These are phyloP conservation scores for Rhizopogon vinicolor DNA, from an alignment of 768 basidiomycete species.

Conservation along the genomic window DNA sequence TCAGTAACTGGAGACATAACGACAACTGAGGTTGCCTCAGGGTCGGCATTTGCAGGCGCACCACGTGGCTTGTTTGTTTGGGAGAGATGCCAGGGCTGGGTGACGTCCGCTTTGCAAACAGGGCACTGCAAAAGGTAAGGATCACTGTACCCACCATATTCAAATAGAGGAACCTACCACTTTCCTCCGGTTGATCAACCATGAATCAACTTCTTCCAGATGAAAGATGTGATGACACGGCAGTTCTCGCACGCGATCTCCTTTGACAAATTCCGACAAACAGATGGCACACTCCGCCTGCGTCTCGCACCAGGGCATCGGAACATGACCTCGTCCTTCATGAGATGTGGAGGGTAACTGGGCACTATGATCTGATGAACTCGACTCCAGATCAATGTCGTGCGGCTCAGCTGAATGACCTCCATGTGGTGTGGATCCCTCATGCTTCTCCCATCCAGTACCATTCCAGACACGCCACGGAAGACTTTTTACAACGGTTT, in stretches of 20 bases:
- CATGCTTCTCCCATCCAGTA: slow-evolving; percentile 75
- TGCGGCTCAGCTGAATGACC: slow-evolving; percentile 19
- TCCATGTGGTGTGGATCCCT: slow-evolving; percentile 25
- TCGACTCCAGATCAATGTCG: slow-evolving; percentile 36
- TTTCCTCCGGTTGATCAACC: slow-evolving; percentile 92
- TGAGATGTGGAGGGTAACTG: slow-evolving; percentile 21
- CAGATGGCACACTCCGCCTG: slow-evolving; percentile 94
- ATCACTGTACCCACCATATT: background rate
- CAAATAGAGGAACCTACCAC: slow-evolving; percentile 49
- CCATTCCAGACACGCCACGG: slow-evolving; percentile 86
- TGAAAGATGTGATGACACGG: slow-evolving; percentile 97
- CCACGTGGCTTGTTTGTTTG: slow-evolving; percentile 10
- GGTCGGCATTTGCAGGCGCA: slow-evolving; percentile 1
- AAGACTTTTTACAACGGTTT: slow-evolving; percentile 70
- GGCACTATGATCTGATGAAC: slow-evolving; percentile 14
- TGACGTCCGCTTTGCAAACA: slow-evolving; percentile 90
- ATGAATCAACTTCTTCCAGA: slow-evolving; percentile 84
- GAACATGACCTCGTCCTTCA: slow-evolving; percentile 14
- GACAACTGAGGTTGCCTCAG: slow-evolving; percentile 9
- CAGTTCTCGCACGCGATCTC: slow-evolving; percentile 86
- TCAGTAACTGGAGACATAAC: slow-evolving; percentile 19
- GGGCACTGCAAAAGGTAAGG: slow-evolving; percentile 59
- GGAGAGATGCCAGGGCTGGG: slow-evolving; percentile 43
- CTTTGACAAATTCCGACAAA: slow-evolving; percentile 78
- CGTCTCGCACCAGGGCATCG: slow-evolving; percentile 72